Percentiles rank a stretch among this genome's conserved stretches.
Evolutionary conservation across 306 rosid species (phyloP).

Genomic region (Prunus kanzakura): DNA sequence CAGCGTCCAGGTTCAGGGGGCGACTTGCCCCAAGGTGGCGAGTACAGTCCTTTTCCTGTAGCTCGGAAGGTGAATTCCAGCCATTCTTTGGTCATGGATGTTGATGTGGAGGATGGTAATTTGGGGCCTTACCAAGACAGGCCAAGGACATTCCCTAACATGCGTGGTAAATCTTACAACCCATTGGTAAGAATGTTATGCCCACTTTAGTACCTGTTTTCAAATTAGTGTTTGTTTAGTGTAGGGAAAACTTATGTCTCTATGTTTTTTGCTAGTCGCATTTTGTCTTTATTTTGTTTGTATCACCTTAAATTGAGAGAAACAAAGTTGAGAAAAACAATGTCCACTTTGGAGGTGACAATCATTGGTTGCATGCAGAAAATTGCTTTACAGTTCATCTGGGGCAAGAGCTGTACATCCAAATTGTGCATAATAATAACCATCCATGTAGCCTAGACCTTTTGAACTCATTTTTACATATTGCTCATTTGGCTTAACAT

Average conservation of each 20-base stretch:
- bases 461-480: not conserved
- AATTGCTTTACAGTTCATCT: not conserved
- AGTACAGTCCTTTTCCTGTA: conserved; percentile 67
- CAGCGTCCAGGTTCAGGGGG: conserved; percentile 97
- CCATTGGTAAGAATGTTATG: conserved; percentile 58
- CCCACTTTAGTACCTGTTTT: conserved; percentile 1
- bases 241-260: not conserved
- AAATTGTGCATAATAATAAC: not conserved
- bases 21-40: conserved; percentile 92
- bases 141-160: conserved; percentile 81
- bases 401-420: not conserved
- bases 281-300: not conserved
- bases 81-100: conserved; percentile 58
- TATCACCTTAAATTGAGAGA: not conserved
- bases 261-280: not conserved
- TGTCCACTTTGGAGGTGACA: not conserved
- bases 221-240: not conserved
- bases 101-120: conserved; percentile 64
- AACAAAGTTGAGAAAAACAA: not conserved
- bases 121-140: conserved; percentile 71
- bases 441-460: not conserved
- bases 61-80: conserved; percentile 68
- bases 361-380: not conserved
- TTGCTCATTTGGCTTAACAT: not conserved
- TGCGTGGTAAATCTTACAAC: conserved; percentile 81